These are phyloP conservation scores for Vanderwaltozyma yarrowii DNA, from an alignment of 805 yeast genomes.

Conservation along the genomic window DNA sequence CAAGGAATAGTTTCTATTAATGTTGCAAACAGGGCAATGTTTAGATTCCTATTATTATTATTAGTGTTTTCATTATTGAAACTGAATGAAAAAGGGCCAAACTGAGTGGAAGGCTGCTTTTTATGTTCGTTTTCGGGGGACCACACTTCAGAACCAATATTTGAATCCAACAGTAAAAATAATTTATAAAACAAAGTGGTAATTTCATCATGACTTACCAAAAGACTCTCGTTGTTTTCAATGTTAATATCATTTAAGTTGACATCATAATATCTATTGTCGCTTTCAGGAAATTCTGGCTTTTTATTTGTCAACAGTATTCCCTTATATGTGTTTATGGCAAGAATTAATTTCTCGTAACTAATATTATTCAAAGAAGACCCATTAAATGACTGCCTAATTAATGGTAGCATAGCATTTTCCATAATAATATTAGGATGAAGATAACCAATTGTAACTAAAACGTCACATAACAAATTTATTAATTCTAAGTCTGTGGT, in stretches of 20 bases:
- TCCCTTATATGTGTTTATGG: conserved; percentile 61
- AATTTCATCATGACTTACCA: conserved; percentile 59
- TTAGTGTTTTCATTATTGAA: conserved; percentile 31
- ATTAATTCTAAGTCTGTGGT: conserved; percentile 51
- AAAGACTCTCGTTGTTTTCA: conserved; percentile 21
- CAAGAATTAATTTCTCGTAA: conserved; percentile 63
- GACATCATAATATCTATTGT: conserved; percentile 23
- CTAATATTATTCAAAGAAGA: conserved; percentile 46
- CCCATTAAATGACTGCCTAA: conserved; percentile 53
- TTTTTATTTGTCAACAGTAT: conserved; percentile 55
- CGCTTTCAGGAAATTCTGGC: conserved; percentile 64
- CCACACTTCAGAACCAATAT: conserved; percentile 40
- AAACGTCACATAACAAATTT: conserved; percentile 56
- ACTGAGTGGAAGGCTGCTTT: conserved; percentile 29
- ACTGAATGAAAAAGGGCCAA: conserved; percentile 31
- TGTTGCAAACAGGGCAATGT: conserved; percentile 55
- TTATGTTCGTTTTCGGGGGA: conserved; percentile 29
- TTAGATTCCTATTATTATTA: conserved; percentile 26
- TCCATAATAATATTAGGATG: conserved; percentile 75
- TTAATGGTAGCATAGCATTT: conserved; percentile 60
- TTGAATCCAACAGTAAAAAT: conserved; percentile 49
- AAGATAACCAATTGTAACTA: conserved; percentile 70
- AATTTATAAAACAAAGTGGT: conserved; percentile 46
- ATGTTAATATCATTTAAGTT: conserved; percentile 28
- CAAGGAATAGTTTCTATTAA: conserved; percentile 68